Conservation (phyloP, 345 rosid species). For the Arabidopsis thaliana region TAIR10.1 NC_003070.9:10023501-10024000, state of each 20-base stretch:
- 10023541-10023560: too few relatives aligned
- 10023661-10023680: too few relatives aligned
- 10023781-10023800: slow-evolving; percentile 34
- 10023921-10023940: neutral
- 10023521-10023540: too few relatives aligned
- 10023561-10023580: too few relatives aligned
- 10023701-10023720: too few relatives aligned
- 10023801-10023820: slow-evolving; percentile 4
- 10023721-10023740: too few relatives aligned
- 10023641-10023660: too few relatives aligned
- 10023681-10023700: too few relatives aligned
- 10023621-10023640: too few relatives aligned
- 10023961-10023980: neutral
- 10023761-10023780: neutral
- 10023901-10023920: slow-evolving; percentile 17
- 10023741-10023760: slow-evolving; percentile 3
- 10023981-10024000: neutral
- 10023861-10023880: slow-evolving; percentile 1
- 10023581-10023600: too few relatives aligned
- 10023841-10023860: neutral
- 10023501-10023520: too few relatives aligned
- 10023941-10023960: slow-evolving; percentile 11
- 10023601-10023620: too few relatives aligned
- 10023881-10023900: slow-evolving; percentile 9
- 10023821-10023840: slow-evolving; percentile 2